Evolutionary conservation across 2,329 filamentous ascomycete genomes (phyloP).

Genomic region (Aspergillaceae sp.): DNA sequence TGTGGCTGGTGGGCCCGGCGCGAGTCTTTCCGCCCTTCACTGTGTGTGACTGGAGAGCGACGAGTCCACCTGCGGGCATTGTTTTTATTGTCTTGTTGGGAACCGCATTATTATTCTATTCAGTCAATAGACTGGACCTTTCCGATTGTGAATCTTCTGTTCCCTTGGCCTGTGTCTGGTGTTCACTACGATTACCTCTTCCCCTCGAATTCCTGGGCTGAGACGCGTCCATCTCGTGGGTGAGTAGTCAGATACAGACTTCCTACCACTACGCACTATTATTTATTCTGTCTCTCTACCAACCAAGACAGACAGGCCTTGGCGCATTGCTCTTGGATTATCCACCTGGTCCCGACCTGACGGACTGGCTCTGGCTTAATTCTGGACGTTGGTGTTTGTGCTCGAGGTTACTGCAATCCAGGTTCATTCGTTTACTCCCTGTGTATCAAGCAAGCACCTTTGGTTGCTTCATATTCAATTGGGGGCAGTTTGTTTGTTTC

Average conservation of each 20-base stretch:
- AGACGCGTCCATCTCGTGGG: not conserved
- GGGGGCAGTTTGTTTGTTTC: not conserved
- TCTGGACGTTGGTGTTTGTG: not conserved
- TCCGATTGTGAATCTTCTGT: not conserved
- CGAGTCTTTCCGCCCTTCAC: slow-evolving; percentile 1
- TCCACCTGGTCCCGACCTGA: too few species aligned
- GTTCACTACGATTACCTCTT: not conserved
- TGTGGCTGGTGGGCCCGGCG: not conserved
- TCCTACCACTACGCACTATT: not conserved
- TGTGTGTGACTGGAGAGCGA: not conserved
- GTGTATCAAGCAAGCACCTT: not conserved
- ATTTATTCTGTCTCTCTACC: not conserved
- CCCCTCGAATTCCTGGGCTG: not conserved
- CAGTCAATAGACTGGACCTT: not conserved
- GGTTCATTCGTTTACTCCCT: not conserved
- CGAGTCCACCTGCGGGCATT: not conserved
- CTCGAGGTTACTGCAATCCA: not conserved
- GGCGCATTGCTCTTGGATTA: not conserved
- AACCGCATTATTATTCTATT: not conserved
- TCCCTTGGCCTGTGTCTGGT: not conserved
- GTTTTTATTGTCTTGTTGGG: not conserved
- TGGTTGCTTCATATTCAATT: not conserved
- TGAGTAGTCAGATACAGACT: not conserved
- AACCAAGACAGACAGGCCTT: not conserved
- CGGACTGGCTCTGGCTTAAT: too few species aligned